Evolutionary conservation across 805 yeast species (phyloP).

Genomic region (Myxozyma melibiosi): DNA sequence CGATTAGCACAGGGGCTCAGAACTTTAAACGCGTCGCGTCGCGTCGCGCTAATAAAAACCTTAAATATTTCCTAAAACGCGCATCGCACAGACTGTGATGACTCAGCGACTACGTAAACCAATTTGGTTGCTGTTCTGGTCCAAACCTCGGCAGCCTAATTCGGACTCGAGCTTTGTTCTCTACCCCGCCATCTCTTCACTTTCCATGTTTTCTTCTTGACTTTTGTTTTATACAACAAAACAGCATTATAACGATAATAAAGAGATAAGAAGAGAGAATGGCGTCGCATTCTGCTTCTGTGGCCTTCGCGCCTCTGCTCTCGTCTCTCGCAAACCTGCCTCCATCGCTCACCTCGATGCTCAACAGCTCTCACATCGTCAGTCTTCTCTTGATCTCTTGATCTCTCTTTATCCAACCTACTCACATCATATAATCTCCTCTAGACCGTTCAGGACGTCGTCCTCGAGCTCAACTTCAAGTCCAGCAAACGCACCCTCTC

Average conservation of each 20-base stretch:
- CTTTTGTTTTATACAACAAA: too few species aligned
- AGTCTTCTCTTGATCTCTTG: conserved; percentile 35
- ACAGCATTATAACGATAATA: too few species aligned
- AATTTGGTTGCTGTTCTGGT: too few species aligned
- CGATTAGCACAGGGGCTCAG: not conserved
- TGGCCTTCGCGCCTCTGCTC: conserved; percentile 45
- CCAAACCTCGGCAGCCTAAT: not conserved
- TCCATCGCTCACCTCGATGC: conserved; percentile 47
- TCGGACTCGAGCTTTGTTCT: too few species aligned
- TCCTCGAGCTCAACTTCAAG: conserved; percentile 37
- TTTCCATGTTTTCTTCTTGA: too few species aligned
- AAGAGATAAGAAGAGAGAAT: conserved; percentile 26
- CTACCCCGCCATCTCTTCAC: conserved; percentile 7
- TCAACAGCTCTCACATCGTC: conserved; percentile 55
- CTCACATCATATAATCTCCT: not conserved
- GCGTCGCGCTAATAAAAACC: not conserved
- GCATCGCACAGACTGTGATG: too few species aligned
- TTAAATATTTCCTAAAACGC: not conserved
- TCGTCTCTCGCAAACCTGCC: conserved; percentile 62
- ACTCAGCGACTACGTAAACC: not conserved
- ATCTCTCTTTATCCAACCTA: not conserved
- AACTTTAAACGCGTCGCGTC: conserved; percentile 13
- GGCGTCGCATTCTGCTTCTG: conserved; percentile 42
- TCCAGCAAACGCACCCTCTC: conserved; percentile 16
- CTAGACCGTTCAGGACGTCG: conserved; percentile 56